phyloP scores from a whole-genome alignment of 768 basidiomycete species.

The Kwoniella sp. region DNA sequence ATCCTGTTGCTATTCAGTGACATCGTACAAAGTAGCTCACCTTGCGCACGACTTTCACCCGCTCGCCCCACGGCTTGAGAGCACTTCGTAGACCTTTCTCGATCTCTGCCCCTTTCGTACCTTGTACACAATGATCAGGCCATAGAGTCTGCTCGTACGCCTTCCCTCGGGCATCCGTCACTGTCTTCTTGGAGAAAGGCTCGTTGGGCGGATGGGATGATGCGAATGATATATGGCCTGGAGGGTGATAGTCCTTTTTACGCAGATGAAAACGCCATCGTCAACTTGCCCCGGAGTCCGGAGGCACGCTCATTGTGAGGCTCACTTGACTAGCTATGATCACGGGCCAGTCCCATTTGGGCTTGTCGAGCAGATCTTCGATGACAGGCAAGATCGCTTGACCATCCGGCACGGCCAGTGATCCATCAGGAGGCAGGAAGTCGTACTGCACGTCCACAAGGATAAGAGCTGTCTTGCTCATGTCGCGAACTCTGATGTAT shows the following conservation, averaged over 20 bases:
- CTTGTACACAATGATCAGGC: constrained; percentile 75
- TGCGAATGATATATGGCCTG: constrained; percentile 71
- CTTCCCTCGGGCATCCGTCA: constrained; percentile 43
- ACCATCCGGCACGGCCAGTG: constrained; percentile 70
- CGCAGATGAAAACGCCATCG: neutral
- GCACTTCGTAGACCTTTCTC: constrained; percentile 62
- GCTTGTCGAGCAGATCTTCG: constrained; percentile 61
- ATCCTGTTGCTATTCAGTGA: too few species aligned
- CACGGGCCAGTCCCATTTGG: constrained; percentile 54
- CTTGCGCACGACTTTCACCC: constrained; percentile 38
- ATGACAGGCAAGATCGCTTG: constrained; percentile 64
- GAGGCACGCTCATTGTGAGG: constrained; percentile 13
- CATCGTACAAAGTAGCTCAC: constrained; percentile 18
- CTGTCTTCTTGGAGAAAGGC: constrained; percentile 58
- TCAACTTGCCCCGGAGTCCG: neutral
- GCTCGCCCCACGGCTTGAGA: constrained; percentile 57
- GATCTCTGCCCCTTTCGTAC: constrained; percentile 64
- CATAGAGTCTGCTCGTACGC: constrained; percentile 65
- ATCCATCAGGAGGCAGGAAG: constrained; percentile 68
- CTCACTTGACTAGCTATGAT: constrained; percentile 58
- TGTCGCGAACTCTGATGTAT: neutral
- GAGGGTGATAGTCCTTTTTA: constrained; percentile 60
- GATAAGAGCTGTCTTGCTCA: constrained; percentile 61
- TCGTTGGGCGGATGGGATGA: constrained; percentile 57
- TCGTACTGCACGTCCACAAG: constrained; percentile 83